Evolutionary conservation across 208 protist genomes (phyloP).

Genomic region (Sergeia podlipaevii): DNA sequence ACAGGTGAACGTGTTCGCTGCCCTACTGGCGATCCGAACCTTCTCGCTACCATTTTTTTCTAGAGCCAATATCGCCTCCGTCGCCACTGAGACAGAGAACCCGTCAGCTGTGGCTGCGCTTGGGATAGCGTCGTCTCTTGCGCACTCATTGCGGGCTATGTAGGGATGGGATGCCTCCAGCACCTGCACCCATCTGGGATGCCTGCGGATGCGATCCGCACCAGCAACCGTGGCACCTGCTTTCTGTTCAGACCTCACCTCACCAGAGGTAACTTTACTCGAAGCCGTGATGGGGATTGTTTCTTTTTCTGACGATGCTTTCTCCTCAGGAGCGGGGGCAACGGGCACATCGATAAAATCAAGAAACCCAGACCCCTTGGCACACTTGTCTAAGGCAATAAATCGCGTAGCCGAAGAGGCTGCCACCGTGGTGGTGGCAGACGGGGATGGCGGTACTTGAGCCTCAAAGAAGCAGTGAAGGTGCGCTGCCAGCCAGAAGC

Average conservation of each 20-base stretch:
- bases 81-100: neutral
- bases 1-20: too few relatives aligned
- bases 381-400: slow-evolving; percentile 88
- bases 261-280: too few relatives aligned
- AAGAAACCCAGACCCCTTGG: slow-evolving; percentile 68
- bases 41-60: too few relatives aligned
- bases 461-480: slow-evolving; percentile 89
- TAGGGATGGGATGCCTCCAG: slow-evolving; percentile 42
- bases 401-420: slow-evolving; percentile 38
- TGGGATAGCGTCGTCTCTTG: neutral
- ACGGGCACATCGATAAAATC: slow-evolving; percentile 71
- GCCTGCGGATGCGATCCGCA: slow-evolving; percentile 40
- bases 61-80: too few relatives aligned
- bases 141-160: slow-evolving; percentile 32
- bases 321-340: neutral
- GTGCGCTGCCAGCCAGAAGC: slow-evolving; percentile 84
- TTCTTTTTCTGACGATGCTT: neutral
- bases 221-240: neutral
- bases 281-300: too few relatives aligned
- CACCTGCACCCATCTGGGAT: slow-evolving; percentile 64
- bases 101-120: neutral
- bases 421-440: neutral
- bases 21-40: slow-evolving; percentile 2
- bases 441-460: slow-evolving; percentile 23
- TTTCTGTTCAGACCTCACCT: too few relatives aligned